Percentiles rank a stretch among this genome's conserved stretches.
phyloP scores from a whole-genome alignment of 2,329 filamentous ascomycete genomes.

The Hymenoscyphus linearis region DNA sequence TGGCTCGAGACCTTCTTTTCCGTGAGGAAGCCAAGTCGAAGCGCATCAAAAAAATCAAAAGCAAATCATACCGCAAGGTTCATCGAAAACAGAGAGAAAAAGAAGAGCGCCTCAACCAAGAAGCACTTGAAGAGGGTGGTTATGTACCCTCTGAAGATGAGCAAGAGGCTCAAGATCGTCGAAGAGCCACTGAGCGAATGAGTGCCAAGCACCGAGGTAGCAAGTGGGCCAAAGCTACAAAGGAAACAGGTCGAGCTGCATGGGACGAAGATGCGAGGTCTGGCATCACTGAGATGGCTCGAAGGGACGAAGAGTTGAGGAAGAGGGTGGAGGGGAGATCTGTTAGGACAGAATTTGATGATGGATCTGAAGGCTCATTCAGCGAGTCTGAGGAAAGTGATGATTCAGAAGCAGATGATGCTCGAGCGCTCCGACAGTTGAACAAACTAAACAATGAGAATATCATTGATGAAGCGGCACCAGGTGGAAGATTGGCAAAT shows the following conservation, averaged over 20 bases:
- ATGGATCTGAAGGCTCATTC: constrained; percentile 46
- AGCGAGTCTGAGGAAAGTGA: constrained; percentile 54
- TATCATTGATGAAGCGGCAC: constrained; percentile 42
- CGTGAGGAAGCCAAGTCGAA: constrained; percentile 83
- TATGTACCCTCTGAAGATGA: constrained; percentile 60
- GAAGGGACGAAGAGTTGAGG: constrained; percentile 60
- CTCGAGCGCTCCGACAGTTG: constrained; percentile 44
- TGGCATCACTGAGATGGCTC: constrained; percentile 59
- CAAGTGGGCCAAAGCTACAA: constrained; percentile 67
- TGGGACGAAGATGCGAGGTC: constrained; percentile 69
- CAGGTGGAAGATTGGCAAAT: constrained; percentile 63
- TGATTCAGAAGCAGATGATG: constrained; percentile 44
- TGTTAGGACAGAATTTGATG: constrained; percentile 39
- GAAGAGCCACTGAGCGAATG: constrained; percentile 64
- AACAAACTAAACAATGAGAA: constrained; percentile 41
- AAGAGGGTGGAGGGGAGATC: constrained; percentile 60
- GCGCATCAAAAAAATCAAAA: constrained; percentile 98
- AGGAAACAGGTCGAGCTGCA: constrained; percentile 55
- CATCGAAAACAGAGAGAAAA: constrained; percentile 74
- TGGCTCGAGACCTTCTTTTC: constrained; percentile 78
- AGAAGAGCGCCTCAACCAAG: constrained; percentile 50
- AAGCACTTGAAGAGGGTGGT: constrained; percentile 53
- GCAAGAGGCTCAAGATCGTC: constrained; percentile 55
- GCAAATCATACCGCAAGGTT: constrained; percentile 86
- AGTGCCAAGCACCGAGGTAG: constrained; percentile 63